These are phyloP conservation scores for Ogataea sp. DNA, from an alignment of 805 yeast species.

Conservation along the genomic window DNA sequence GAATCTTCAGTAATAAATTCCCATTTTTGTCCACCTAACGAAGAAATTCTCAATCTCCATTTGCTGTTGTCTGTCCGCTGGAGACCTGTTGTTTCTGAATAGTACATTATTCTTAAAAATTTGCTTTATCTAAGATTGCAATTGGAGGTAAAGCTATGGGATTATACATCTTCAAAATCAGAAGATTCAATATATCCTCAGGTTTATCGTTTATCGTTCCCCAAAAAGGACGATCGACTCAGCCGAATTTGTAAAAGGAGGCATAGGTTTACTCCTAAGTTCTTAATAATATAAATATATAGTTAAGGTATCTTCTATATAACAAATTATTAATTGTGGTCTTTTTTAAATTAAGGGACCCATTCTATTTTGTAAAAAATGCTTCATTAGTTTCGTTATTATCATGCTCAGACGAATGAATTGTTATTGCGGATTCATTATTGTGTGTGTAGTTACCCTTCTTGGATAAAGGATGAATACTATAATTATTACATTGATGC, in stretches of 20 bases:
- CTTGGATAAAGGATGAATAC: no score
- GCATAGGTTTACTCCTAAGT: no score
- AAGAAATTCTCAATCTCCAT: conserved; percentile 71
- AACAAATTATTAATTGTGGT: not conserved
- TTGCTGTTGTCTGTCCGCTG: conserved; percentile 57
- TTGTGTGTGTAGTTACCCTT: not conserved
- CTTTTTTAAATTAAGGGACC: not conserved
- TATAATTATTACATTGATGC: no score
- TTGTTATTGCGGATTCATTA: not conserved
- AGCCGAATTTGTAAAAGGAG: no score
- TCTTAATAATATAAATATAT: no score
- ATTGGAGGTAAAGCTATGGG: no score
- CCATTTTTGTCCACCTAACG: conserved; percentile 80
- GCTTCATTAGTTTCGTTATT: not conserved
- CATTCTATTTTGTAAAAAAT: not conserved
- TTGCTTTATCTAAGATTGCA: no score
- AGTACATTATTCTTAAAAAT: conserved; percentile 21
- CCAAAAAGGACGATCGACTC: no score
- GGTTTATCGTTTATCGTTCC: no score
- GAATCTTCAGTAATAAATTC: conserved; percentile 43
- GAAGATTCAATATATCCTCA: no score
- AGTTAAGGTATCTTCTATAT: no score
- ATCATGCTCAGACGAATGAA: not conserved
- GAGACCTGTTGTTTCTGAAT: conserved; percentile 66
- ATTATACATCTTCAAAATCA: no score